Conservation (phyloP, 2,329 filamentous ascomycete species). For the Nothopassalora personata region DNA sequence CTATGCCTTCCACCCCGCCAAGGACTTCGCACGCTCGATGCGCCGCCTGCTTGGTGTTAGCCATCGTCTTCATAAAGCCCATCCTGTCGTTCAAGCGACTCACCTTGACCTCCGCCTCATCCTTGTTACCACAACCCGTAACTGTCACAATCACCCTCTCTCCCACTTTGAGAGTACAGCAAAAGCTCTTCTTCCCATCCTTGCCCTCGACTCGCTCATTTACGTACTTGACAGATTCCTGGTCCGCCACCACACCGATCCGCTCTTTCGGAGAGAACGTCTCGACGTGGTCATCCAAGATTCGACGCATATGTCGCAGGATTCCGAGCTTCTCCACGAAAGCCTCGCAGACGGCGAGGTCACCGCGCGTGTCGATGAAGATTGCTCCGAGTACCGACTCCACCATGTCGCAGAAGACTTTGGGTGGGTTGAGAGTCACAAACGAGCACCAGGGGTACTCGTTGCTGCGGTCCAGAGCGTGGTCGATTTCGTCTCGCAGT, state of each 20-base stretch:
- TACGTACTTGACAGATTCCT: conserved; percentile 51
- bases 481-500: conserved; percentile 47
- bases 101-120: conserved; percentile 36
- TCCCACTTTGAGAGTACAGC: conserved; percentile 34
- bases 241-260: conserved; percentile 55
- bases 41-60: conserved; percentile 19
- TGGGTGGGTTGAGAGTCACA: conserved; percentile 59
- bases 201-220: conserved; percentile 1
- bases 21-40: conserved; percentile 3
- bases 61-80: conserved; percentile 14
- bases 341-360: conserved; percentile 52
- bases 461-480: conserved; percentile 46
- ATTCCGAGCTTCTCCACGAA: conserved; percentile 64
- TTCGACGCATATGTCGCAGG: conserved; percentile 54
- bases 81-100: not conserved
- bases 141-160: conserved; percentile 31
- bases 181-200: conserved; percentile 20
- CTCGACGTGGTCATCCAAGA: conserved; percentile 54
- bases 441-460: conserved; percentile 75
- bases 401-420: conserved; percentile 78
- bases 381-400: conserved; percentile 77
- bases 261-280: conserved; percentile 61
- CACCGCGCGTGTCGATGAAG: conserved; percentile 69
- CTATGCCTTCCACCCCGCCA: not conserved
- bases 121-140: conserved; percentile 30